phyloP scores from a whole-genome alignment of 2,329 filamentous ascomycete genomes.

The Periconia sp. region DNA sequence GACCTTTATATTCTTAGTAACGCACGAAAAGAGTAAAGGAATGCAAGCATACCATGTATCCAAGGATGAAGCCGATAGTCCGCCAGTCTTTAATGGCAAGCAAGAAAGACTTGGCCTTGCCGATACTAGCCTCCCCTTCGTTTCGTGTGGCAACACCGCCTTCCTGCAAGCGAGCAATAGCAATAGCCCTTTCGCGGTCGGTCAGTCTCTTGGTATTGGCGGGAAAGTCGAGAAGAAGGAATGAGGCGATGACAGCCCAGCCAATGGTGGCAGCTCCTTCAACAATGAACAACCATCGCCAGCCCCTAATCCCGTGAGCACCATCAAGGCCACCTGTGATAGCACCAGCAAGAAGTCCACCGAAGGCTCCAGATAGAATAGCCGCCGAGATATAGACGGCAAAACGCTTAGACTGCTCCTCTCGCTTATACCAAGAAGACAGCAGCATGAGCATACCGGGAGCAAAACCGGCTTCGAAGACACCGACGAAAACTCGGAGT shows the following conservation, averaged over 20 bases:
- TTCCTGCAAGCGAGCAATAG: constrained; percentile 52
- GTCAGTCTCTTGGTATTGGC: constrained; percentile 52
- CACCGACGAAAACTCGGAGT: constrained; percentile 61
- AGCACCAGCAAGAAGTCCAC: constrained; percentile 57
- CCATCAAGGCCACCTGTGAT: constrained; percentile 57
- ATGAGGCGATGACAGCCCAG: constrained; percentile 50
- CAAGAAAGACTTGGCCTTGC: constrained; percentile 47
- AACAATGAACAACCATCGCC: constrained; percentile 60
- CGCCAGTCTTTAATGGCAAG: constrained; percentile 53
- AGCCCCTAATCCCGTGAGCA: constrained; percentile 53
- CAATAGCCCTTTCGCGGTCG: constrained; percentile 50
- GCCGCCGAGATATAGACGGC: constrained; percentile 65
- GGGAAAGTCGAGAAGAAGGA: constrained; percentile 59
- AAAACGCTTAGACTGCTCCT: constrained; percentile 63
- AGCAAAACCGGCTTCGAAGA: constrained; percentile 62
- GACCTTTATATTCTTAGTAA: constrained; percentile 26
- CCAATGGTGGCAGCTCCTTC: constrained; percentile 53
- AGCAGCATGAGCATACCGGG: constrained; percentile 62
- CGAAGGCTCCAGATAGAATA: constrained; percentile 62
- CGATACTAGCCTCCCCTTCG: constrained; percentile 37
- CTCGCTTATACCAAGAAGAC: constrained; percentile 65
- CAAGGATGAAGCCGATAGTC: constrained; percentile 56
- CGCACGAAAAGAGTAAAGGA: constrained; percentile 16
- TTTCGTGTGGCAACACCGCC: constrained; percentile 48
- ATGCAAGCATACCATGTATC: constrained; percentile 53